phyloP scores from a whole-genome alignment of 1,284 basidiomycete species.

The Thecaphora frezii region DNA sequence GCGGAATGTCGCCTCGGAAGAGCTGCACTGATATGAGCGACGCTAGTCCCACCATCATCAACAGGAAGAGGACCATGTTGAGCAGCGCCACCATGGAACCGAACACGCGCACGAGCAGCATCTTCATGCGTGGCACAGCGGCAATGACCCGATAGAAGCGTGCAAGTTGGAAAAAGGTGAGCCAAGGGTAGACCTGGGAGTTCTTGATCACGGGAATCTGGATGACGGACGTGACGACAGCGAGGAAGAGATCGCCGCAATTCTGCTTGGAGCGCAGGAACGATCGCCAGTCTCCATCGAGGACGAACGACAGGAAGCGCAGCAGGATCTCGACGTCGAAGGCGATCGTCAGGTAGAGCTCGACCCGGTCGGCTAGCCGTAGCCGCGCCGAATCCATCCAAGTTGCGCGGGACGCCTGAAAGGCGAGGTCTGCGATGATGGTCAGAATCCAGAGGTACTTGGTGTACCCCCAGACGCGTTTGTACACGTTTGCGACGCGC shows the following conservation, averaged over 20 bases:
- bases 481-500: constrained; percentile 46
- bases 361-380: constrained; percentile 63
- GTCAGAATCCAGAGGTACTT: constrained; percentile 66
- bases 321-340: constrained; percentile 88
- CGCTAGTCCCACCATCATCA: constrained; percentile 84
- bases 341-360: constrained; percentile 77
- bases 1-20: constrained; percentile 74
- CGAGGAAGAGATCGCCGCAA: constrained; percentile 78
- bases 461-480: constrained; percentile 49
- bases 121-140: constrained; percentile 76
- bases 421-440: constrained; percentile 64
- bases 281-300: constrained; percentile 77
- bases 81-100: constrained; percentile 87
- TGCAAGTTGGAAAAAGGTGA: constrained; percentile 83
- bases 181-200: constrained; percentile 78
- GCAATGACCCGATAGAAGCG: constrained; percentile 93
- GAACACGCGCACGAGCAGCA: constrained; percentile 69
- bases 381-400: constrained; percentile 28
- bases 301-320: constrained; percentile 67
- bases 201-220: constrained; percentile 76
- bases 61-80: constrained; percentile 91
- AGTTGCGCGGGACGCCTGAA: constrained; percentile 76
- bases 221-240: constrained; percentile 75
- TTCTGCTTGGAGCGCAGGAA: constrained; percentile 75
- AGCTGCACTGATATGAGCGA: constrained; percentile 76